Evolutionary conservation across 2,329 filamentous ascomycete species (phyloP).

Genomic region (Xylaria polymorpha): DNA sequence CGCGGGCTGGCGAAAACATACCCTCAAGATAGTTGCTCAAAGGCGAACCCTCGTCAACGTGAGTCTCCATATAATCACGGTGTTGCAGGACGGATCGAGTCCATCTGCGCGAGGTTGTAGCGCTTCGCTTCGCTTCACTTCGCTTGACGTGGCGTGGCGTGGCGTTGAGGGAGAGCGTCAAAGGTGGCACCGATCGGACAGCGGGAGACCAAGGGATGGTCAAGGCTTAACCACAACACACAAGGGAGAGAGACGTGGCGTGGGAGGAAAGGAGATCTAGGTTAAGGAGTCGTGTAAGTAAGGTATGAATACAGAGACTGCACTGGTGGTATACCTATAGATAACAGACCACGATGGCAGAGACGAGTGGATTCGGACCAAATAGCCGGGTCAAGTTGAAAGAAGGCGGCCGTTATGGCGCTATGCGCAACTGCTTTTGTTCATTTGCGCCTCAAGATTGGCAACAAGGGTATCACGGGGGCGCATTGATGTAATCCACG

Average conservation of each 20-base stretch:
- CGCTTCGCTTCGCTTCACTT: slow-evolving; percentile 23
- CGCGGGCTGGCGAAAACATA: slow-evolving; percentile 35
- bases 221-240: slow-evolving; percentile 9
- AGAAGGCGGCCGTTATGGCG: slow-evolving; percentile 20
- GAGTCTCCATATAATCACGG: slow-evolving; percentile 51
- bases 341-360: slow-evolving; percentile 20
- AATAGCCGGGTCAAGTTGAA: slow-evolving; percentile 30
- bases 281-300: neutral
- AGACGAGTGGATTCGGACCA: slow-evolving; percentile 30
- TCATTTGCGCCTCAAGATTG: slow-evolving; percentile 41
- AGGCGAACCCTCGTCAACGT: slow-evolving; percentile 52
- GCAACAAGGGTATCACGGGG: slow-evolving; percentile 30
- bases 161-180: slow-evolving; percentile 22
- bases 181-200: slow-evolving; percentile 24
- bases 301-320: slow-evolving; percentile 14
- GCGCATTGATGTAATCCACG: slow-evolving; percentile 39
- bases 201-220: slow-evolving; percentile 3
- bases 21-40: slow-evolving; percentile 52
- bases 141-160: slow-evolving; percentile 31
- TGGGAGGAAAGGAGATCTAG: slow-evolving; percentile 8
- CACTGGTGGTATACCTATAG: neutral
- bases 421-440: slow-evolving; percentile 33
- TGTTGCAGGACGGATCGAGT: slow-evolving; percentile 47
- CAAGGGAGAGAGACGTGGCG: slow-evolving; percentile 30
- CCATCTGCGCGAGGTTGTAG: slow-evolving; percentile 47